These are phyloP conservation scores for Hirschioporus abietinus DNA, from an alignment of 768 basidiomycete species.

Conservation along the genomic window DNA sequence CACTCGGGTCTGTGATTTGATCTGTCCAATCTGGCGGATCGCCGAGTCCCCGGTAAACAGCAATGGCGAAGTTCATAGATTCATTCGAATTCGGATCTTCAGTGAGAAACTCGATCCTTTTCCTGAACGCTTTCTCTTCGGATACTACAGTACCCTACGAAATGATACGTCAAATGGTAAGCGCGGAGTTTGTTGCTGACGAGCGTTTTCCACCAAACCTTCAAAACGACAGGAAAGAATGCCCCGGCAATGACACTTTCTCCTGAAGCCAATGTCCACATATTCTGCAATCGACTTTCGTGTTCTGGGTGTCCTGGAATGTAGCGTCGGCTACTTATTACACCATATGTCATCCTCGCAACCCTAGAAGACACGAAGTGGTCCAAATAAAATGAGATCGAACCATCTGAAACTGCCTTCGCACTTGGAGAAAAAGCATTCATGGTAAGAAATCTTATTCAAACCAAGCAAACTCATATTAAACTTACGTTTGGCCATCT, in stretches of 20 bases:
- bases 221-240: not conserved
- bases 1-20: not conserved
- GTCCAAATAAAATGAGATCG: conserved; percentile 37
- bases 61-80: not conserved
- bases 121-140: not conserved
- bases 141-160: not conserved
- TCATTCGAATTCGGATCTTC: not conserved
- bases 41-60: not conserved
- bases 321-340: not conserved
- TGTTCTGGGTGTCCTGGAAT: not conserved
- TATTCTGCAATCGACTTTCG: not conserved
- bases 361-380: conserved; percentile 45
- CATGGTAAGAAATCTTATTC: conserved; percentile 5
- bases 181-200: not conserved
- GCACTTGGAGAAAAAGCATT: conserved; percentile 23
- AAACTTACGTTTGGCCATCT: conserved; percentile 48
- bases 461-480: not conserved
- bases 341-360: conserved; percentile 22
- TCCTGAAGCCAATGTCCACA: not conserved
- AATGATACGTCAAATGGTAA: not conserved
- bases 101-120: not conserved
- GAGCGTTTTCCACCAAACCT: not conserved
- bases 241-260: not conserved
- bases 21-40: not conserved
- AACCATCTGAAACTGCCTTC: conserved; percentile 53